These are phyloP conservation scores for Paecilomyces niveus DNA, from an alignment of 2,329 filamentous ascomycete genomes.

Conservation along the genomic window DNA sequence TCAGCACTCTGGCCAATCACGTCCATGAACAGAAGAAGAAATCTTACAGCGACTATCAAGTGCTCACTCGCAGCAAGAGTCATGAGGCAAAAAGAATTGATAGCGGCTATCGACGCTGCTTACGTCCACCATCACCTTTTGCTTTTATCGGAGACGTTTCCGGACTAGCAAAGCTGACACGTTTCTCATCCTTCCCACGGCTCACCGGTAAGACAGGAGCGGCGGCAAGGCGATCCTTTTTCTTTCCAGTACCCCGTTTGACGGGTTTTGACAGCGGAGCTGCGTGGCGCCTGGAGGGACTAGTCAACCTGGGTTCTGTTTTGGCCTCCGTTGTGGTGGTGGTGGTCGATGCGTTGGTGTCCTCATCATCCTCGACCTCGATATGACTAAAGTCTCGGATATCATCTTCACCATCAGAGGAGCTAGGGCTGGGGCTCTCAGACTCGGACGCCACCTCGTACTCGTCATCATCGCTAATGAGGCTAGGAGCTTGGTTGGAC, in stretches of 20 bases:
- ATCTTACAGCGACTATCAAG: not conserved
- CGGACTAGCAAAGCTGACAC: constrained; percentile 30
- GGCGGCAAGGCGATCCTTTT: constrained; percentile 19
- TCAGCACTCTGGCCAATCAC: not conserved
- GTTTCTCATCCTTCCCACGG: constrained; percentile 27
- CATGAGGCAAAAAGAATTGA: constrained; percentile 4
- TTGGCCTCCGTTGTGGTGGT: constrained; percentile 25
- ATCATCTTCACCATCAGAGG: constrained; percentile 47
- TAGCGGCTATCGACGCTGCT: constrained; percentile 13
- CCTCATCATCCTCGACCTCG: constrained; percentile 40
- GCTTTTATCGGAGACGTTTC: constrained; percentile 21
- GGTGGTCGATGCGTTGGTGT: constrained; percentile 26
- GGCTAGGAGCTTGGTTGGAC: constrained; percentile 69
- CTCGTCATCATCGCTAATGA: constrained; percentile 68
- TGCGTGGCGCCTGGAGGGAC: constrained; percentile 17
- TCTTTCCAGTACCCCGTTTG: constrained; percentile 24
- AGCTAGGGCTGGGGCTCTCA: constrained; percentile 46
- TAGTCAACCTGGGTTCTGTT: constrained; percentile 23
- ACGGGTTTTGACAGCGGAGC: constrained; percentile 22
- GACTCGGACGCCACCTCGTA: constrained; percentile 64
- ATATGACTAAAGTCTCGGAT: constrained; percentile 42
- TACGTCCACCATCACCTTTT: constrained; percentile 20
- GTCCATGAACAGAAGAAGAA: not conserved
- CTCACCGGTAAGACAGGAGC: constrained; percentile 19
- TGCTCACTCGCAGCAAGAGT: not conserved